Evolutionary conservation across 495 filamentous ascomycete species (phyloP).

Genomic region (Penicillium samsonianum): DNA sequence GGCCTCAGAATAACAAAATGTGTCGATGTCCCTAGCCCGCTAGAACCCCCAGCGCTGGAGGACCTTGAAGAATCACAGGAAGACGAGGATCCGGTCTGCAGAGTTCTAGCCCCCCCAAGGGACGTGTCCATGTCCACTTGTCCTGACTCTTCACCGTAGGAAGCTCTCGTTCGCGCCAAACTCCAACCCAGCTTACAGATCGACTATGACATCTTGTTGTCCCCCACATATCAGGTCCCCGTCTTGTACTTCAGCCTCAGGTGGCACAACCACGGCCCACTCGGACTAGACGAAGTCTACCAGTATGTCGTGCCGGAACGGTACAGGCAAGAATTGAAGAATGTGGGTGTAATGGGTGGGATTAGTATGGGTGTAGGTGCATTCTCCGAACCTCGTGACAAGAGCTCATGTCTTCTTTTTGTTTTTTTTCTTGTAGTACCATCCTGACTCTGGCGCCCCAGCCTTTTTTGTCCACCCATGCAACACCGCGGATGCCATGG

Average conservation of each 20-base stretch:
- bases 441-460: slow-evolving; percentile 72
- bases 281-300: slow-evolving; percentile 70
- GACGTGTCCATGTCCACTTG: slow-evolving; percentile 13
- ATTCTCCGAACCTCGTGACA: slow-evolving; percentile 15
- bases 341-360: slow-evolving; percentile 66
- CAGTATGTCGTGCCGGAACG: slow-evolving; percentile 65
- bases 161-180: slow-evolving; percentile 40
- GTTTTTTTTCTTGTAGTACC: slow-evolving; percentile 57
- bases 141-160: slow-evolving; percentile 39
- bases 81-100: slow-evolving; percentile 43
- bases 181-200: slow-evolving; percentile 37
- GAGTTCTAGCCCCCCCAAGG: slow-evolving; percentile 9
- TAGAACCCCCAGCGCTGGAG: slow-evolving; percentile 3
- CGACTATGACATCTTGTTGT: slow-evolving; percentile 57
- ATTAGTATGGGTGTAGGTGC: slow-evolving; percentile 73
- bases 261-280: slow-evolving; percentile 59
- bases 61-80: slow-evolving; percentile 28
- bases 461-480: slow-evolving; percentile 85
- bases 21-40: slow-evolving; percentile 22
- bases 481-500: slow-evolving; percentile 77
- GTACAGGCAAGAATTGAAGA: slow-evolving; percentile 57
- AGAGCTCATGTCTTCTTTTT: slow-evolving; percentile 43
- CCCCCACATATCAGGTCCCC: slow-evolving; percentile 52
- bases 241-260: slow-evolving; percentile 57
- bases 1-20: slow-evolving; percentile 41